Percentiles rank a stretch among this genome's conserved stretches.
phyloP scores from a whole-genome alignment of 2,329 filamentous ascomycete genomes.

The Verticillium nonalfalfae region DNA sequence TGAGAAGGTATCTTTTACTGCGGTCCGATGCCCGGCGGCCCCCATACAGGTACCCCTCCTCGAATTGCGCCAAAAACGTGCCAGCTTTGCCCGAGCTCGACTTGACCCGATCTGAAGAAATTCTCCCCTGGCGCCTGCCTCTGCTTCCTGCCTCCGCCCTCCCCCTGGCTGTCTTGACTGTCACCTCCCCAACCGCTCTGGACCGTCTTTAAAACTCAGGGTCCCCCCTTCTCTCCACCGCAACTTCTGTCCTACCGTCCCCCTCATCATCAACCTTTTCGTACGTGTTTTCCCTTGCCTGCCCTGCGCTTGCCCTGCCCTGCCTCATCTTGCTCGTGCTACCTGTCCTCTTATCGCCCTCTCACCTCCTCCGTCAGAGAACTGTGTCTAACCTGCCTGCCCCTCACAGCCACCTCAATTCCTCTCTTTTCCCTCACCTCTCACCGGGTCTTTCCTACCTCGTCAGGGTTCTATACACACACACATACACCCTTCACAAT shows the following conservation, averaged over 20 bases:
- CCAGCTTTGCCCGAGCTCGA: background rate
- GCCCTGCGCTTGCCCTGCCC: background rate
- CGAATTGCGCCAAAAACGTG: conserved; percentile 1
- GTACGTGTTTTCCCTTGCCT: background rate
- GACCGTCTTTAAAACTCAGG: conserved; percentile 12
- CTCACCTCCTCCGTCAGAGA: conserved; percentile 1
- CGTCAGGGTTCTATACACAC: conserved; percentile 2
- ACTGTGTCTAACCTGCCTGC: conserved; percentile 1
- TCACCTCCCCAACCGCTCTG: conserved; percentile 3
- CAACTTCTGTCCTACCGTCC: conserved; percentile 10
- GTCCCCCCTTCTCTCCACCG: conserved; percentile 5
- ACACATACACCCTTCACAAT: conserved; percentile 41
- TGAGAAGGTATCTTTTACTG: background rate
- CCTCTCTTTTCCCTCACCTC: conserved; percentile 14
- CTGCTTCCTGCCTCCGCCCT: conserved; percentile 2
- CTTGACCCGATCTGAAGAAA: background rate
- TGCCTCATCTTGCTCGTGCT: too few species aligned
- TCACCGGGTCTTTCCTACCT: conserved; percentile 10
- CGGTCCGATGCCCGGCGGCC: background rate
- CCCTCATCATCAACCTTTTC: background rate
- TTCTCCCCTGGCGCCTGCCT: background rate
- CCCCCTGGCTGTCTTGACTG: background rate
- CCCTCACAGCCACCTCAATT: conserved; percentile 18
- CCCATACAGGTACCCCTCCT: conserved; percentile 1
- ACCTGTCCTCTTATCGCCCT: background rate